Conservation (phyloP, 1,284 basidiomycete genomes). For the Heterobasidion occidentale region DNA sequence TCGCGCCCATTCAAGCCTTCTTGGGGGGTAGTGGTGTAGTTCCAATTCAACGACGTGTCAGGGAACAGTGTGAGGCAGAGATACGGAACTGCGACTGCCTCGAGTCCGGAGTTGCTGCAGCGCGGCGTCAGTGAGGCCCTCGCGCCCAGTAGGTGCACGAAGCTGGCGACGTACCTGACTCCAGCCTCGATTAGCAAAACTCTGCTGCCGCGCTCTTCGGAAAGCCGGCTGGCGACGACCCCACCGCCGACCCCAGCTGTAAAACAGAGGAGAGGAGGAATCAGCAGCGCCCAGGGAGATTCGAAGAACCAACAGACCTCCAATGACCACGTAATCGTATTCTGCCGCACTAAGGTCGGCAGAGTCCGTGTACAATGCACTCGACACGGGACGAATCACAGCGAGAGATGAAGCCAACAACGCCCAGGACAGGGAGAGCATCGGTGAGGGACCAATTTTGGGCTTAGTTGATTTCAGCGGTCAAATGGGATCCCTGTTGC, state of each 20-base stretch:
- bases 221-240: constrained; percentile 13
- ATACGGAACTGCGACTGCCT: not conserved
- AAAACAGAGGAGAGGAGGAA: not conserved
- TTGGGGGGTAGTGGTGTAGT: constrained; percentile 24
- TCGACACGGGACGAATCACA: too few relatives aligned
- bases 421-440: too few relatives aligned
- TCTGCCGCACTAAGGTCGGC: not conserved
- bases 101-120: not conserved
- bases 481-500: too few relatives aligned
- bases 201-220: constrained; percentile 8
- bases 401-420: too few relatives aligned
- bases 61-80: not conserved
- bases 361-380: not conserved
- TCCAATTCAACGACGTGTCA: not conserved
- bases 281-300: not conserved
- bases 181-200: constrained; percentile 19
- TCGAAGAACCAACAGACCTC: not conserved
- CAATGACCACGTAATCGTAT: constrained; percentile 1
- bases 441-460: too few relatives aligned
- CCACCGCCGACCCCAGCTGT: constrained; percentile 11
- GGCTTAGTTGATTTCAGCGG: too few relatives aligned
- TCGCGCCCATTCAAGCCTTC: constrained; percentile 14
- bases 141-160: not conserved
- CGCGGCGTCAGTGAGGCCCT: not conserved
- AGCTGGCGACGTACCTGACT: not conserved